A percentile compares a stretch with the other conserved stretches of the same genome.
phyloP scores from a whole-genome alignment of 495 filamentous ascomycete genomes.

The Talaromyces borbonicus region DNA sequence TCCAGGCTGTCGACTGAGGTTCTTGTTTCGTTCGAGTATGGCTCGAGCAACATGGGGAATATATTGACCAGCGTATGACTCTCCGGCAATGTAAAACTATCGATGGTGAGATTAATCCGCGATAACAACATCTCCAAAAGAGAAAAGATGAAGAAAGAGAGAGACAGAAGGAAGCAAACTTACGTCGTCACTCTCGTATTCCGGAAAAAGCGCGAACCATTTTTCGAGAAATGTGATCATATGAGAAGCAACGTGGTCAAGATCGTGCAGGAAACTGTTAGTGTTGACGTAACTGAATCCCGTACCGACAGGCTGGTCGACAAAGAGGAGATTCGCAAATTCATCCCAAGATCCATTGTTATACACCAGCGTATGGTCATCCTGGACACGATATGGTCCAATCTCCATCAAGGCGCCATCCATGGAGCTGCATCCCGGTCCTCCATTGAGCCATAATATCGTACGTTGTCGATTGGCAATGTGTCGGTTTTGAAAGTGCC shows the following conservation, averaged over 20 bases:
- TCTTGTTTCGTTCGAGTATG: slow-evolving; percentile 72
- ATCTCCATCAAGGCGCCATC: slow-evolving; percentile 97
- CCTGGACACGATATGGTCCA: slow-evolving; percentile 80
- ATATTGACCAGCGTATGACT: slow-evolving; percentile 95
- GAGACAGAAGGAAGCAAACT: too few species aligned
- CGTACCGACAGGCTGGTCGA: slow-evolving; percentile 93
- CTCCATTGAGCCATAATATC: slow-evolving; percentile 95
- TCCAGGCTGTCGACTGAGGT: slow-evolving; percentile 15
- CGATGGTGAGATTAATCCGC: slow-evolving; percentile 7
- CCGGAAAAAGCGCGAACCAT: slow-evolving; percentile 81
- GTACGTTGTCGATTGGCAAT: slow-evolving; percentile 88
- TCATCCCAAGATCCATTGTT: slow-evolving; percentile 95
- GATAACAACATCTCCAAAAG: too few species aligned
- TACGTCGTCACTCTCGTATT: slow-evolving; percentile 90
- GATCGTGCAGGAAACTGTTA: slow-evolving; percentile 71
- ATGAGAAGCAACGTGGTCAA: slow-evolving; percentile 81
- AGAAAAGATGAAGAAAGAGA: too few species aligned
- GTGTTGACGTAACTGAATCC: slow-evolving; percentile 93
- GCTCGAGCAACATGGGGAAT: slow-evolving; percentile 91
- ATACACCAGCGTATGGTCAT: slow-evolving; percentile 61
- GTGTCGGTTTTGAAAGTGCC: slow-evolving; percentile 91
- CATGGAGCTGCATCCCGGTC: slow-evolving; percentile 92
- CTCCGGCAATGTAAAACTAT: slow-evolving; percentile 86
- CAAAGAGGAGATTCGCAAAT: slow-evolving; percentile 91
- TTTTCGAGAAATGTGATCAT: slow-evolving; percentile 84